These are phyloP conservation scores for Aspergillus phoenicis DNA, from an alignment of 2,329 filamentous ascomycete species.

Conservation along the genomic window DNA sequence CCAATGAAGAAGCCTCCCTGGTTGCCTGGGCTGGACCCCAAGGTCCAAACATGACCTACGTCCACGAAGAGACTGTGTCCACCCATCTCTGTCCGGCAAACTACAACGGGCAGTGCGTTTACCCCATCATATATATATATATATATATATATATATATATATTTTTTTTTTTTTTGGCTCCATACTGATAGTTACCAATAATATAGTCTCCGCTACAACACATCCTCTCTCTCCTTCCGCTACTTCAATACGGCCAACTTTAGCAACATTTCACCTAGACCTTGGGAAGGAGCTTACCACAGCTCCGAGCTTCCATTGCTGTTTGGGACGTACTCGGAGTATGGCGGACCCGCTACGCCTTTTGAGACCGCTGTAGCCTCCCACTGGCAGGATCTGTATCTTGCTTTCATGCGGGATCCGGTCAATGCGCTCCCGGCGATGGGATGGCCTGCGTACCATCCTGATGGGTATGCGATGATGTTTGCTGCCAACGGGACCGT, in stretches of 20 bases:
- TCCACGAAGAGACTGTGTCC: neutral
- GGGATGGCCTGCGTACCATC: neutral
- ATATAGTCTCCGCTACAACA: slow-evolving; percentile 3
- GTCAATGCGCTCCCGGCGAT: neutral
- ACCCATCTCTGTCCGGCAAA: slow-evolving; percentile 4
- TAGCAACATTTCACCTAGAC: slow-evolving; percentile 9
- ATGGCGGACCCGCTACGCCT: neutral
- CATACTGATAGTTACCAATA: neutral
- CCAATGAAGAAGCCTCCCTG: neutral
- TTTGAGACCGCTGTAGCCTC: neutral
- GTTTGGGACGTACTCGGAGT: slow-evolving; percentile 9
- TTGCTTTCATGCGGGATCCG: neutral
- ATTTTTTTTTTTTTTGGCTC: neutral
- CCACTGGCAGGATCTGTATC: slow-evolving; percentile 2
- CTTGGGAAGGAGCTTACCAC: slow-evolving; percentile 9
- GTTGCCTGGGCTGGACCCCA: neutral
- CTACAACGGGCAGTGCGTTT: neutral
- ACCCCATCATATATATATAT: too few relatives aligned
- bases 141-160: too few relatives aligned
- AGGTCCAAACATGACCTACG: slow-evolving; percentile 1
- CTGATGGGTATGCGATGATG: neutral
- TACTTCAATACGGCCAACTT: slow-evolving; percentile 6
- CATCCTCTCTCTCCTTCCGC: slow-evolving; percentile 4
- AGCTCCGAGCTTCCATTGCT: slow-evolving; percentile 7
- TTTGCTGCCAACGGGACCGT: slow-evolving; percentile 2